Conservation (phyloP, 257 asterid species). For the Nicotiana obtusifolia region DNA sequence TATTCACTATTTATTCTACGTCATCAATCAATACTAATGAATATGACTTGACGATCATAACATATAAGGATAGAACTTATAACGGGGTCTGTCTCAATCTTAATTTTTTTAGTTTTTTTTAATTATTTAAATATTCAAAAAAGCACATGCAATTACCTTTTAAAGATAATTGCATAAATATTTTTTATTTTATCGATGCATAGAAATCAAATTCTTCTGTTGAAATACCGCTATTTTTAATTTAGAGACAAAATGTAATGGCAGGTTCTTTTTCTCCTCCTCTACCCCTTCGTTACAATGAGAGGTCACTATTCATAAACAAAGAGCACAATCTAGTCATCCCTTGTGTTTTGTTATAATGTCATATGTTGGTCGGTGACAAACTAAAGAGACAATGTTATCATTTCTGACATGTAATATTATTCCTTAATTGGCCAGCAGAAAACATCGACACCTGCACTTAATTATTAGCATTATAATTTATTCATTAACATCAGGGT, state of each 20-base stretch:
- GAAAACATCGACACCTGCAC: background rate
- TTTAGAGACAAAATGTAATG: background rate
- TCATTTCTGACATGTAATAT: background rate
- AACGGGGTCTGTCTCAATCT: too few relatives aligned
- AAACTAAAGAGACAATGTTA: background rate
- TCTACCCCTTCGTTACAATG: background rate
- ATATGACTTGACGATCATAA: too few relatives aligned
- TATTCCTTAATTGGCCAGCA: background rate
- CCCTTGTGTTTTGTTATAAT: background rate
- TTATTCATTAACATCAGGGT: background rate
- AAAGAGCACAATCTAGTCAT: background rate
- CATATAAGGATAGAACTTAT: too few relatives aligned
- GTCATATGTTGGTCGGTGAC: conserved; percentile 6
- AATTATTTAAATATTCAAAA: too few relatives aligned
- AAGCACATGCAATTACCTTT: background rate
- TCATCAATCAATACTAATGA: background rate
- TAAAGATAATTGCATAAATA: background rate
- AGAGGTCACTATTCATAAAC: background rate
- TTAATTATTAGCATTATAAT: background rate
- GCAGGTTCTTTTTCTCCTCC: background rate
- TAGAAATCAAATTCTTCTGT: background rate
- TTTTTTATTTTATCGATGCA: background rate
- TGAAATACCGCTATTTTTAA: background rate
- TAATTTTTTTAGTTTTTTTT: too few relatives aligned
- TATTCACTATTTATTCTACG: background rate